A percentile compares a stretch with the other conserved stretches of the same genome.
phyloP scores from a whole-genome alignment of 495 filamentous ascomycete genomes.

The Penicillium cosmopolitanum region DNA sequence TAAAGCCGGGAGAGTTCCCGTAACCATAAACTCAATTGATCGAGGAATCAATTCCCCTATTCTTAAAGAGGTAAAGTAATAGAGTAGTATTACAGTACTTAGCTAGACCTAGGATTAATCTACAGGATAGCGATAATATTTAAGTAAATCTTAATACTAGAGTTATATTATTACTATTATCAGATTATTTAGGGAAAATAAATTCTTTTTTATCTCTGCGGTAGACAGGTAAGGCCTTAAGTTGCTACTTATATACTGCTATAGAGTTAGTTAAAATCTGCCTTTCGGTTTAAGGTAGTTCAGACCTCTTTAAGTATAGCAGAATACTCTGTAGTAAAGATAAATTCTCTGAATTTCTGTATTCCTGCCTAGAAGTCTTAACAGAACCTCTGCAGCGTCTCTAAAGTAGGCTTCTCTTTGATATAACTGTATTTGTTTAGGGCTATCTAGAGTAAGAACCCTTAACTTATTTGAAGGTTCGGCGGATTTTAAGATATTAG shows the following conservation, averaged over 20 bases:
- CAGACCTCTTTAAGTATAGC: conserved; percentile 6
- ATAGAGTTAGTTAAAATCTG: background rate
- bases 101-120: conserved; percentile 13
- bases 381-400: conserved; percentile 5
- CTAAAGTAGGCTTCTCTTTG: conserved; percentile 12
- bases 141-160: conserved; percentile 12
- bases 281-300: no score
- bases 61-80: conserved; percentile 15
- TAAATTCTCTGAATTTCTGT: conserved; percentile 23
- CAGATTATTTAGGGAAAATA: conserved; percentile 17
- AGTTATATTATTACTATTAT: conserved; percentile 18
- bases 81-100: conserved; percentile 16
- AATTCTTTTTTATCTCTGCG: conserved; percentile 15
- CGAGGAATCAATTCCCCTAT: conserved; percentile 5
- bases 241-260: conserved; percentile 8
- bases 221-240: conserved; percentile 11
- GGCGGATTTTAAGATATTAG: background rate
- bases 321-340: conserved; percentile 1
- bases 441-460: background rate
- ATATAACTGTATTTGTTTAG: background rate
- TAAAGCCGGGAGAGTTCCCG: no score
- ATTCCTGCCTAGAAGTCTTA: conserved; percentile 5
- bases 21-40: no score
- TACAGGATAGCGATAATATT: conserved; percentile 8
- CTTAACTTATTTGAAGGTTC: background rate